Evolutionary conservation across 768 basidiomycete species (phyloP), one percentile per base, ranked within the genome.

Genomic region (Gautieria morchelliformis): DNA sequence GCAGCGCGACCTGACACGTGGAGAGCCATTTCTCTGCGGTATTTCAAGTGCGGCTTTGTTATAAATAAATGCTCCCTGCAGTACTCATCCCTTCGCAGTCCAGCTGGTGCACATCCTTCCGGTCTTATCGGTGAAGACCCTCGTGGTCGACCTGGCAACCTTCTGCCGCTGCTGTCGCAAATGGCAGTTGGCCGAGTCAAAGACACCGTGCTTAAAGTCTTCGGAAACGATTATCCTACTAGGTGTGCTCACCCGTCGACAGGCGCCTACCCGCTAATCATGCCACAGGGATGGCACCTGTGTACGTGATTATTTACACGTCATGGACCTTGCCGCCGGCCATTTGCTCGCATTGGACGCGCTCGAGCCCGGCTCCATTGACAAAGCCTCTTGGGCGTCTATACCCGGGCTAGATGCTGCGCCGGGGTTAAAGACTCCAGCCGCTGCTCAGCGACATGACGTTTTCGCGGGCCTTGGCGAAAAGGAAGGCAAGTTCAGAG

Each of bases 211-310:
- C 62, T 76, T 35, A 86, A 89, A 67, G 89, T 99, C 5, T 99
- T 98, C 66, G 95, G 96, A 32, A 89, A 95, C 67, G 93, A 99
- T 71, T 99, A 96, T 70, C 93, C 94, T 20, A 99, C 96, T 0
- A 83, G 80, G 87, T 92, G 63, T 65, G 84, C 74, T 5, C 19
- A 24, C 27, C 17, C 20, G 24, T 37, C 17, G n/a, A 8, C 33
- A 19, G 27, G 20, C 22, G 33, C 46, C 60, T 37, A 65, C 53
- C 58, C 24, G 52, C 9, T 30, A 42, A 22, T 17, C 19, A 32
- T 27, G 20, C 22, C 9, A 7, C 61, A 90, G 89, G 39, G 95
- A 98, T 67, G 95, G 95, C 9, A 97, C 95, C 8, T 99, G 95
- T 65, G 91, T 98, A n/a, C 86, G 94, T 44, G 94, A 98, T 71